phyloP scores from a whole-genome alignment of 371 early-diverging fungal species.

The Apophysomyces sp. region DNA sequence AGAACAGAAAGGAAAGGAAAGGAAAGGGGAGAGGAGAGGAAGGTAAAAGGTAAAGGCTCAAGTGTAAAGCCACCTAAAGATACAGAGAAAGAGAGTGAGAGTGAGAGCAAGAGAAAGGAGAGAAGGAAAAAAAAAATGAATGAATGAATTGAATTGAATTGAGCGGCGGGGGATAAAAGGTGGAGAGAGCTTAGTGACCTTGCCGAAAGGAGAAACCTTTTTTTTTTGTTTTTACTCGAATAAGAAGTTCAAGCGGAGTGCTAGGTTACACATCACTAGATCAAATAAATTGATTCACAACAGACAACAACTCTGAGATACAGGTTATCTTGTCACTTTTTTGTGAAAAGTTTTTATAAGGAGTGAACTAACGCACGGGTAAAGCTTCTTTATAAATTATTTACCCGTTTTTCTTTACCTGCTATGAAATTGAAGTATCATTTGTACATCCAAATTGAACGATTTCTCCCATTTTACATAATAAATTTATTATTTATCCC shows the following conservation, averaged over 20 bases:
- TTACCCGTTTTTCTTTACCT: no score
- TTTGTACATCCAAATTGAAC: no score
- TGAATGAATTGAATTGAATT: not conserved
- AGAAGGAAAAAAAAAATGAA: not conserved
- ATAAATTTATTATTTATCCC: no score
- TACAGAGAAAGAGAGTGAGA: not conserved
- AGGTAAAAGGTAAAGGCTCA: no score
- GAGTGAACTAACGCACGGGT: no score
- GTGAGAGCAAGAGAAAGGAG: not conserved
- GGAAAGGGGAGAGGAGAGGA: not conserved
- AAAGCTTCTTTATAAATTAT: no score
- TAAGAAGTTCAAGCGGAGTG: not conserved
- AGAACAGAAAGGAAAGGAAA: slow-evolving; percentile 6
- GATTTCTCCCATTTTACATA: no score
- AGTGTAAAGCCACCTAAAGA: no score
- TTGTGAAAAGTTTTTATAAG: no score
- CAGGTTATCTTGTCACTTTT: no score
- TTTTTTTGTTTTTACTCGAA: no score
- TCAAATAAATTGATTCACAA: not conserved
- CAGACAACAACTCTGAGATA: not conserved
- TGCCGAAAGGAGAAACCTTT: not conserved
- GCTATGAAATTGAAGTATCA: no score
- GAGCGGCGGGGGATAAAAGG: not conserved
- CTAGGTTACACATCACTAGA: not conserved
- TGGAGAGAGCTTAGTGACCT: not conserved